phyloP scores from a whole-genome alignment of 495 filamentous ascomycete genomes.

The Aspergillus nanangensis region DNA sequence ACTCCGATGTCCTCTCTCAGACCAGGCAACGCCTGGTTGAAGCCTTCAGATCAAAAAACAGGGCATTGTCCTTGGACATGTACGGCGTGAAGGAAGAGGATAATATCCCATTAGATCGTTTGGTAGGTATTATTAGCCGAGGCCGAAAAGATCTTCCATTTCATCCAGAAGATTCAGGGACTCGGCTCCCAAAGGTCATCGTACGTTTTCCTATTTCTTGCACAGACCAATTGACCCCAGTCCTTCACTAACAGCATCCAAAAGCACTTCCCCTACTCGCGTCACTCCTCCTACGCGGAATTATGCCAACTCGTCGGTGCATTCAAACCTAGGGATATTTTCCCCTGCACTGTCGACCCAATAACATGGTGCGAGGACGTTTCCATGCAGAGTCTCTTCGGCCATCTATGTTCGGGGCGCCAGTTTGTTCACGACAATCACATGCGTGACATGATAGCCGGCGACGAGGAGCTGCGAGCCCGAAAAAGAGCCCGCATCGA shows the following conservation, averaged over 20 bases:
- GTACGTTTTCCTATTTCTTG: no score
- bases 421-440: conserved; percentile 62
- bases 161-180: conserved; percentile 2
- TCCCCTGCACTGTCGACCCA: conserved; percentile 76
- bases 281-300: conserved; percentile 84
- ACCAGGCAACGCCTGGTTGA: conserved; percentile 27
- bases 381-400: conserved; percentile 66
- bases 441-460: conserved; percentile 42
- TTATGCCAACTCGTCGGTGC: conserved; percentile 63
- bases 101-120: conserved; percentile 40
- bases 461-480: conserved; percentile 13
- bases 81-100: conserved; percentile 35
- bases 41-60: conserved; percentile 31
- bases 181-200: conserved; percentile 11
- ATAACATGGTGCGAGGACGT: conserved; percentile 56
- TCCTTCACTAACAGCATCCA: no score
- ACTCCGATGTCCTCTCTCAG: conserved; percentile 25
- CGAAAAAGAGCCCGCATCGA: conserved; percentile 26
- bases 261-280: conserved; percentile 80
- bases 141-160: no score
- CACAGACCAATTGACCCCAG: no score
- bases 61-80: conserved; percentile 35
- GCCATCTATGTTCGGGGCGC: conserved; percentile 56
- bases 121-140: conserved; percentile 34
- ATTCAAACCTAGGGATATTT: conserved; percentile 72